phyloP scores from a whole-genome alignment of 2,329 filamentous ascomycete species.

The Colletotrichum liriopes region DNA sequence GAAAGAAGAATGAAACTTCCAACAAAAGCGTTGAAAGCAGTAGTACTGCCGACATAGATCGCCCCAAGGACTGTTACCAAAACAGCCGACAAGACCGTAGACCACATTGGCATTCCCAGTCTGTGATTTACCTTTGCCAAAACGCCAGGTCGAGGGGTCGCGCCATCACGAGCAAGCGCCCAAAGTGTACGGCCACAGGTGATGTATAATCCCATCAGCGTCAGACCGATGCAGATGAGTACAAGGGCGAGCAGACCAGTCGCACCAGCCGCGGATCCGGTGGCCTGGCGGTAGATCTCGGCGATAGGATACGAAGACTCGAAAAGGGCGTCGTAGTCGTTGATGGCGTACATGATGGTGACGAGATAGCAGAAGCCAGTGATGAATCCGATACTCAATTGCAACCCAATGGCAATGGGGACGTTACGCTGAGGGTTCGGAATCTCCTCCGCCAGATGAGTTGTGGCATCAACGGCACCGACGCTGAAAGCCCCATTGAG shows the following conservation, averaged over 20 bases:
- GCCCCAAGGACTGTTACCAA: slow-evolving; percentile 69
- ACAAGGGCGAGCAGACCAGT: slow-evolving; percentile 64
- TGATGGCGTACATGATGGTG: slow-evolving; percentile 71
- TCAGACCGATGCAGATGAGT: slow-evolving; percentile 56
- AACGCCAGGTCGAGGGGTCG: slow-evolving; percentile 51
- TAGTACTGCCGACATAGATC: slow-evolving; percentile 77
- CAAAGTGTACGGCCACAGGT: slow-evolving; percentile 58
- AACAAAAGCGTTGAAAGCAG: slow-evolving; percentile 78
- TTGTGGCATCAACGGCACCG: slow-evolving; percentile 76
- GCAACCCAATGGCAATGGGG: slow-evolving; percentile 67
- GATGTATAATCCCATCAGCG: slow-evolving; percentile 55
- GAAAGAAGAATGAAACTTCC: slow-evolving; percentile 61
- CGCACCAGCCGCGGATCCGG: slow-evolving; percentile 65
- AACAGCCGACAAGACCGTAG: slow-evolving; percentile 65
- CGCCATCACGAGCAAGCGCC: slow-evolving; percentile 59
- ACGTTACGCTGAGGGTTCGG: slow-evolving; percentile 66
- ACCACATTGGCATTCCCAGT: slow-evolving; percentile 56
- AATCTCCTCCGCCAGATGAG: slow-evolving; percentile 78
- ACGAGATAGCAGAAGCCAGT: slow-evolving; percentile 69
- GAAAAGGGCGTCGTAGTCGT: slow-evolving; percentile 67
- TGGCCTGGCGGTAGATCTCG: slow-evolving; percentile 76
- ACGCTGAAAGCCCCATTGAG: slow-evolving; percentile 79
- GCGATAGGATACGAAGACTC: slow-evolving; percentile 74
- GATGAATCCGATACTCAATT: slow-evolving; percentile 66
- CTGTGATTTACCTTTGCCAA: slow-evolving; percentile 50